Evolutionary conservation across 179 eudicot genomes (phyloP), one percentile per base, ranked within the genome.

Genomic region (Nepenthes alata): DNA sequence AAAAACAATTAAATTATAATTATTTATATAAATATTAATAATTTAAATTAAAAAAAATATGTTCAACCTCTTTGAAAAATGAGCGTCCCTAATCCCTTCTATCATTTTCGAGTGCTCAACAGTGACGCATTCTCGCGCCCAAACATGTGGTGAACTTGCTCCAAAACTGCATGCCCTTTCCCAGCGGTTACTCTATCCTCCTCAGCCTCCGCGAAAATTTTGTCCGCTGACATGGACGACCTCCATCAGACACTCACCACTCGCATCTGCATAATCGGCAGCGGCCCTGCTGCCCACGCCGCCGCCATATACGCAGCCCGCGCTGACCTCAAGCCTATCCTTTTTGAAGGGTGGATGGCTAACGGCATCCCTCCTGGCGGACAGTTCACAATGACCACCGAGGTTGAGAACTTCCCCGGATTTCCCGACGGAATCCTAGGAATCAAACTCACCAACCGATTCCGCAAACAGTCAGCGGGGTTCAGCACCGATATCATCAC

Each of bases 311-410:
- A 93, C 75, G 95, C 98, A 0, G 79, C 95, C 9, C 80, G 98
- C 1, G 98, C 98, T 0, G 87, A 93, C 67, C 88, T 93, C 60
- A 80, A 82, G 57, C 98, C 98, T 11, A 45, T 93, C 5, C 83
- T 90, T 12, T 87, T 89, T 56, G 98, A 93, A 56, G 98, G 98
- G 0, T 87, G 88, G 90, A 85, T 93, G 98, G 98, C 98, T 60
- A 93, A 93, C 71, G 94, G 75, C 48, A 78, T 93, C 71, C 95
- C 98, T 3, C 93, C 98, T 8, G 98, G 98, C 8, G 98, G 98
- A 0, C 98, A 93, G 75, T 87, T 93, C 49, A 93, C 98, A 12
- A 93, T 97, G 69, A 93, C 98, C 53, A 58, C 97, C 15, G 98
- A 93, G 64, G 98, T 93, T 35, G 98, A 93, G 75, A 89, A 93